Evolutionary conservation across 2,329 filamentous ascomycete genomes (phyloP).

Genomic region (Trichophyton benhamiae): DNA sequence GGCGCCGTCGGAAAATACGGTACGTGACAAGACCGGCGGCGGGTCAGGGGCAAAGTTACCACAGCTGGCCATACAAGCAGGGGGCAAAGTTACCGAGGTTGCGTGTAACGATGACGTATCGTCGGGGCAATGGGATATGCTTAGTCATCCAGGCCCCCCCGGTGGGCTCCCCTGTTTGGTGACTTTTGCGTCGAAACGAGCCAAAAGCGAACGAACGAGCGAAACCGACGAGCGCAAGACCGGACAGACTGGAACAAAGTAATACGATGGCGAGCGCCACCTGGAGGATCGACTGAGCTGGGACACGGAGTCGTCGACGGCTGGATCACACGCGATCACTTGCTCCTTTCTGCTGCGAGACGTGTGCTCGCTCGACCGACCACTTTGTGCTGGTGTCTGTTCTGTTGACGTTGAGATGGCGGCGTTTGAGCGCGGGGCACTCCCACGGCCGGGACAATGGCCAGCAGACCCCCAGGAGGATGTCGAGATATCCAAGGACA

Average conservation of each 20-base stretch:
- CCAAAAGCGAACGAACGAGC: not conserved
- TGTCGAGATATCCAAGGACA: slow-evolving; percentile 47
- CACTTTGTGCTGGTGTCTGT: not conserved
- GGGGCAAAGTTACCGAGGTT: not conserved
- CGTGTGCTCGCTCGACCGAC: too few species aligned
- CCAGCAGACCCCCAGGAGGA: slow-evolving; percentile 54
- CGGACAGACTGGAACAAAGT: not conserved
- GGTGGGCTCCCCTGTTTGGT: too few species aligned
- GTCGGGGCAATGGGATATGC: not conserved
- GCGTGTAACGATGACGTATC: not conserved
- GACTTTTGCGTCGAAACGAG: not conserved
- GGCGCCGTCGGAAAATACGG: not conserved
- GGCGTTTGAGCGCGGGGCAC: slow-evolving; percentile 19
- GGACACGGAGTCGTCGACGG: too few species aligned
- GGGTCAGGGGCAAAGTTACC: not conserved
- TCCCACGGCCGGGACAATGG: slow-evolving; percentile 47
- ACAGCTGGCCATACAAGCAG: too few species aligned
- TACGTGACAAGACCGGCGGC: not conserved
- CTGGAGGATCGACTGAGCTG: not conserved
- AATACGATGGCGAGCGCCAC: not conserved
- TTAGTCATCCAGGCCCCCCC: too few species aligned
- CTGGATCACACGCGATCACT: not conserved
- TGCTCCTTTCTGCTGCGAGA: not conserved
- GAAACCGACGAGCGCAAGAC: not conserved
- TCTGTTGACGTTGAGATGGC: not conserved